Evolutionary conservation across 257 asterid genomes (phyloP).

Genomic region (Penstemon barbatus): DNA sequence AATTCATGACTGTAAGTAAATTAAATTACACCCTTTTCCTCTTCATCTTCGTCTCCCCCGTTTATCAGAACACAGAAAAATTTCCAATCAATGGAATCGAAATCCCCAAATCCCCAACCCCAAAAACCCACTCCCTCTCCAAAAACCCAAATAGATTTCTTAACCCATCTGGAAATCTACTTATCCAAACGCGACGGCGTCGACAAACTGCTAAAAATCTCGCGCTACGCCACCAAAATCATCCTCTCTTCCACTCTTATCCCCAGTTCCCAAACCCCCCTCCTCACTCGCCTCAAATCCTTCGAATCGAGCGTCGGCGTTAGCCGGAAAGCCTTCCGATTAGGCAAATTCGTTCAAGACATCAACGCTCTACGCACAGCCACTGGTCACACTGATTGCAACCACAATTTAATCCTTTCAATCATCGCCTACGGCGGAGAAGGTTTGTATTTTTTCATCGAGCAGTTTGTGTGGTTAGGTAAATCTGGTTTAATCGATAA

Average conservation of each 20-base stretch:
- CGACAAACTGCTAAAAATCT: conserved; percentile 79
- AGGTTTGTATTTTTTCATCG: conserved; percentile 77
- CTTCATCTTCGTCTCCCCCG: conserved; percentile 3
- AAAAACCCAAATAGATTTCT: conserved; percentile 43
- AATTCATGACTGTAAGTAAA: no score
- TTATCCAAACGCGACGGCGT: conserved; percentile 89
- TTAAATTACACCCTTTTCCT: background rate
- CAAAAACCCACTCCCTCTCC: conserved; percentile 3
- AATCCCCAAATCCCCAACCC: conserved; percentile 24
- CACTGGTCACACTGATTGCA: conserved; percentile 10
- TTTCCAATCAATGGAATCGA: conserved; percentile 40
- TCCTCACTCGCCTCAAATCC: conserved; percentile 57
- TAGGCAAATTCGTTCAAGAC: conserved; percentile 93
- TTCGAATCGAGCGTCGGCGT: conserved; percentile 89
- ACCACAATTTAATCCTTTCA: conserved; percentile 34
- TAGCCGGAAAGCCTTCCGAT: conserved; percentile 88
- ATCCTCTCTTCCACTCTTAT: conserved; percentile 61
- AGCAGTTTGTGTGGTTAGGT: conserved; percentile 82
- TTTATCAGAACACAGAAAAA: background rate
- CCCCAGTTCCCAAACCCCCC: conserved; percentile 23
- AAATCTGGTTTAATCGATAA: conserved; percentile 79
- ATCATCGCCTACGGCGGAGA: conserved; percentile 76
- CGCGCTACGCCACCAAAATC: conserved; percentile 88
- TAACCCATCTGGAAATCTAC: conserved; percentile 78
- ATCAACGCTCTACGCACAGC: conserved; percentile 63